Evolutionary conservation across 75 land plant species (phyloP), one percentile per base, ranked within the genome.

Genomic region (Selaginella tamariscina): DNA sequence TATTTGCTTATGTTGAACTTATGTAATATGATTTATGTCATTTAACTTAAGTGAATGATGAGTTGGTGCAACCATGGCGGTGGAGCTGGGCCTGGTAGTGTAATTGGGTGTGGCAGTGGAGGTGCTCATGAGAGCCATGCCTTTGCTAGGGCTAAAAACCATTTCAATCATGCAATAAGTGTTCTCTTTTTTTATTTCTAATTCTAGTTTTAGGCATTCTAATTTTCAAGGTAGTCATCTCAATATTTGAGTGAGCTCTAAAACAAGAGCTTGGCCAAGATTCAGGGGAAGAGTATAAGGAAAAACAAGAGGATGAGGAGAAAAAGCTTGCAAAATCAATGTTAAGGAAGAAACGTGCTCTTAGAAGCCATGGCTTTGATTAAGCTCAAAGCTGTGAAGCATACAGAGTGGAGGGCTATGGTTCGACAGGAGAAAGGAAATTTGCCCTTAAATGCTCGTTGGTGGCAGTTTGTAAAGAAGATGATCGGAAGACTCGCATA

Each of bases 11-110:
- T 39, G 49, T 39, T 39, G 49, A 39, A 39, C 5, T 39, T 39
- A 39, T 39, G 49, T 39, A 15, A 39, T 39, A 39, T 5, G 5
- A 39, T 39, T 39, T 39, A 39, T 5, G 49, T 39, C 49, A 39
- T 39, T 39, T 39, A 39, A 39, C 49, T 39, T 39, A 39, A 39
- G 49, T 39, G 49, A 39, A 39, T 39, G 49, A 39, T 39, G 49
- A 15, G 11, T 5, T 39, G 49, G 49, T 39, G 49, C 11, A 39
- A 39, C 49, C 49, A 39, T 39, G 49, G 49, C 15, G 15, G 49
- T 39, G 49, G 11, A 39, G 15, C 15, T 39, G 15, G 15, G 49
- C 15, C 11, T 39, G 49, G 49, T 15, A 39, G 49, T 39, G 11
- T 5, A 5, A 15, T 39, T 39, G 49, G 49, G 49, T 15, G 15